Evolutionary conservation across 768 basidiomycete species (phyloP).

Genomic region (Russula sp.): DNA sequence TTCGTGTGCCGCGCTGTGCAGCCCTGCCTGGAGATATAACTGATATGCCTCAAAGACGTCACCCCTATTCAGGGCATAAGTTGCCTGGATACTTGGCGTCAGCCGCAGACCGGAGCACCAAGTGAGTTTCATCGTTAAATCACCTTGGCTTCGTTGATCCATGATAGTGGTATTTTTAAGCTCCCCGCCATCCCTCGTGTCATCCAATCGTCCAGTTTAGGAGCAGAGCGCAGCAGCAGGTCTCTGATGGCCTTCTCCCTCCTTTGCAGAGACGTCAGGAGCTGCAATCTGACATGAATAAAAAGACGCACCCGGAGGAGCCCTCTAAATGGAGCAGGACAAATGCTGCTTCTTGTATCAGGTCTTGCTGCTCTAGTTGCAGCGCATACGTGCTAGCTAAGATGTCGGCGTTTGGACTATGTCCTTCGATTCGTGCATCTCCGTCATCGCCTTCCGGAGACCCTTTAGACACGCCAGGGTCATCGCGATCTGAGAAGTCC

Average conservation of each 20-base stretch:
- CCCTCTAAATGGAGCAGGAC: constrained; percentile 86
- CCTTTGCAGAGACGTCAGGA: constrained; percentile 36
- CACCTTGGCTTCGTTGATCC: constrained; percentile 91
- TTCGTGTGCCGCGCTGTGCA: constrained; percentile 71
- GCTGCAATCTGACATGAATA: background rate
- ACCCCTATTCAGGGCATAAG: constrained; percentile 54
- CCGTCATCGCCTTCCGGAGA: constrained; percentile 37
- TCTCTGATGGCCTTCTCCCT: constrained; percentile 80
- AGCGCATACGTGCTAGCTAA: constrained; percentile 80
- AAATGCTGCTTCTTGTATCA: constrained; percentile 83
- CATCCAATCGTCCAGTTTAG: constrained; percentile 66
- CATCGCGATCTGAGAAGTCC: constrained; percentile 81
- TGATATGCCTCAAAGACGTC: constrained; percentile 71
- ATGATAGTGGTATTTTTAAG: constrained; percentile 72
- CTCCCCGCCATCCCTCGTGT: constrained; percentile 65
- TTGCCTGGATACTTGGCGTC: constrained; percentile 45
- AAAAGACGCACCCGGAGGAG: constrained; percentile 60
- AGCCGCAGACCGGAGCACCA: background rate
- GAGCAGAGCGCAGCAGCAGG: constrained; percentile 63
- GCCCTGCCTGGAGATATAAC: constrained; percentile 61
- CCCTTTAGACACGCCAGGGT: constrained; percentile 35
- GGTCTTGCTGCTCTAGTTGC: constrained; percentile 74
- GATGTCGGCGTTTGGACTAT: constrained; percentile 77
- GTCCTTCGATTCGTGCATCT: constrained; percentile 58
- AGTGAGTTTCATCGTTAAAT: constrained; percentile 12